These are phyloP conservation scores for Alternaria conjuncta DNA, from an alignment of 2,329 filamentous ascomycete species.

Conservation along the genomic window DNA sequence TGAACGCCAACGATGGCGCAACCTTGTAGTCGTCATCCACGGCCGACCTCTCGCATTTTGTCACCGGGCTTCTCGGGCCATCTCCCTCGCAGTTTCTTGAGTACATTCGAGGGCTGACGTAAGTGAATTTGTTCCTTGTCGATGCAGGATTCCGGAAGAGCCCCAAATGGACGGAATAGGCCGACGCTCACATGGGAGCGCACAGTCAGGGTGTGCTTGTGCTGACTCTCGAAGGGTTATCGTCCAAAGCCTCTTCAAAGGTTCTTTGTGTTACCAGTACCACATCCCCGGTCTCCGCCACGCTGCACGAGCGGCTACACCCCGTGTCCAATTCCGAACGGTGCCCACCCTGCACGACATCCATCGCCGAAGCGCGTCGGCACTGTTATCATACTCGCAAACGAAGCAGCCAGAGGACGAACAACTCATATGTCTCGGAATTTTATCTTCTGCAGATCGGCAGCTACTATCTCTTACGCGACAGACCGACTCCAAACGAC, in stretches of 20 bases:
- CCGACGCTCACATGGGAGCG: background rate
- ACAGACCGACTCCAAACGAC: background rate
- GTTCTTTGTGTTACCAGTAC: background rate
- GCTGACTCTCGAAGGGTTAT: background rate
- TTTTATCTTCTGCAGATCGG: background rate
- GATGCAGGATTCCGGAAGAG: background rate
- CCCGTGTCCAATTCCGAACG: background rate
- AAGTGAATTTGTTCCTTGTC: background rate
- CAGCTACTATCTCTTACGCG: background rate
- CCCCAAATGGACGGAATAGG: background rate
- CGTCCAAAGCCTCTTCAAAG: background rate
- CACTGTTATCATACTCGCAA: background rate
- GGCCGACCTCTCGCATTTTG: background rate
- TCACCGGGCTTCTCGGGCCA: background rate
- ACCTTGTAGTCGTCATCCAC: background rate
- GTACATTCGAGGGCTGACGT: background rate
- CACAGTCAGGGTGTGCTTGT: background rate
- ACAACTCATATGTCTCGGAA: background rate
- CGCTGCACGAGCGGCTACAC: background rate
- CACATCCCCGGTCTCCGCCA: background rate
- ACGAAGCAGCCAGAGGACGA: background rate
- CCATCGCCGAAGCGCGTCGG: background rate
- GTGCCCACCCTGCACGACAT: slow-evolving; percentile 1
- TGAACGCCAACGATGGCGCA: background rate
- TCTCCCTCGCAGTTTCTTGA: background rate